Conservation (phyloP, 169 alveolate genomes). For the Cryptosporidium sp. region DNA sequence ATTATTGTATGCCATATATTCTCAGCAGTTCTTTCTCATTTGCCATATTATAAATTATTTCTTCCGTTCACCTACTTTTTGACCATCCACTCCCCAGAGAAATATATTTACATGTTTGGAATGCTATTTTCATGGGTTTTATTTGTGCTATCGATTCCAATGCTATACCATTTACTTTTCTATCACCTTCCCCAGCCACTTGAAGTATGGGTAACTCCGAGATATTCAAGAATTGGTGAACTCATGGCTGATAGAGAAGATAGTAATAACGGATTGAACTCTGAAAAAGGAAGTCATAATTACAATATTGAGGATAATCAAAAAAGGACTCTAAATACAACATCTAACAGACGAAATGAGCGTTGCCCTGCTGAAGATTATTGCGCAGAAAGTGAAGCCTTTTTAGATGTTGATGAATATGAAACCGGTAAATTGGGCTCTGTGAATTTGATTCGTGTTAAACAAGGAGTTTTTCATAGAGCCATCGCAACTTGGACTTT, state of each 20-base stretch:
- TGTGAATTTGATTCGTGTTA: slow-evolving; percentile 8
- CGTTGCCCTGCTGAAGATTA: slow-evolving; percentile 54
- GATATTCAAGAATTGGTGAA: slow-evolving; percentile 57
- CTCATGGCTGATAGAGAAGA: background rate
- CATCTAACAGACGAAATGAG: slow-evolving; percentile 36
- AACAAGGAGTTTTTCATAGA: slow-evolving; percentile 71
- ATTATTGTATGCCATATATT: slow-evolving; percentile 35
- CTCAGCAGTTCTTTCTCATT: slow-evolving; percentile 18
- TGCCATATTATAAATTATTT: slow-evolving; percentile 46
- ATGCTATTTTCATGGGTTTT: slow-evolving; percentile 36
- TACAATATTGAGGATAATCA: background rate
- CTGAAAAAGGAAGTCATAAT: background rate
- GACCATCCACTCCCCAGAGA: slow-evolving; percentile 59
- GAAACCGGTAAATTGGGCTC: slow-evolving; percentile 3
- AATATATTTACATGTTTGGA: slow-evolving; percentile 46
- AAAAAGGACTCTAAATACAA: background rate
- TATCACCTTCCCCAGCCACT: slow-evolving; percentile 74
- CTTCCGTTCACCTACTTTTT: slow-evolving; percentile 61
- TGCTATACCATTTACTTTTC: slow-evolving; percentile 60
- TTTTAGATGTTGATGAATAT: slow-evolving; percentile 17
- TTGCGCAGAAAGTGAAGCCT: background rate
- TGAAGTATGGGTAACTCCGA: slow-evolving; percentile 71
- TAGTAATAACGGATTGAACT: background rate
- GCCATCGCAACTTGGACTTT: slow-evolving; percentile 55
- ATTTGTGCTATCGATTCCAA: slow-evolving; percentile 47